These are phyloP conservation scores for Debaryomycetaceae sp. DNA, from an alignment of 1,139 yeast genomes.

Conservation along the genomic window DNA sequence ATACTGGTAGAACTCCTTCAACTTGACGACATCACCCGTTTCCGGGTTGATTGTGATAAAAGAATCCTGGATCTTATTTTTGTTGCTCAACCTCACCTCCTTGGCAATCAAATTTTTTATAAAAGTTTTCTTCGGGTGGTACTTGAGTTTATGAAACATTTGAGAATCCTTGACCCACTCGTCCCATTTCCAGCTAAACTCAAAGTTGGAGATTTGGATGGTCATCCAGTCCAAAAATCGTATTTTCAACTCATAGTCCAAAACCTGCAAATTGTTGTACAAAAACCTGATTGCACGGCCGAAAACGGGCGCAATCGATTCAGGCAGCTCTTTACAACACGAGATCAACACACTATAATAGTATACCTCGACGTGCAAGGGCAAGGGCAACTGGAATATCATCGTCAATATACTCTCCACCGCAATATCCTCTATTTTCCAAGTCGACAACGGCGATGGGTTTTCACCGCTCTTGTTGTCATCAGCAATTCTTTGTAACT, in stretches of 20 bases:
- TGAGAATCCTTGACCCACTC: constrained; percentile 76
- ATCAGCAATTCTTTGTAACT: constrained; percentile 39
- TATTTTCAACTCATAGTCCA: constrained; percentile 73
- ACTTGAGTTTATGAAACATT: constrained; percentile 25
- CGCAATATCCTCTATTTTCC: constrained; percentile 90
- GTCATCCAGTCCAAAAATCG: constrained; percentile 90
- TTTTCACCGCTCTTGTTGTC: constrained; percentile 41
- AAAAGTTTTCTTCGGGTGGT: constrained; percentile 73
- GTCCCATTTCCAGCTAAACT: constrained; percentile 97
- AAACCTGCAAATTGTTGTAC: constrained; percentile 59
- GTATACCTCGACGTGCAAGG: constrained; percentile 68
- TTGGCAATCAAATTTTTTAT: constrained; percentile 77
- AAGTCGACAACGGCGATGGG: constrained; percentile 55
- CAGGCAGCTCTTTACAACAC: constrained; percentile 83
- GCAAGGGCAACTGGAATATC: constrained; percentile 69
- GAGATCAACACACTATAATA: constrained; percentile 85
- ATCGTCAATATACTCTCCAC: constrained; percentile 77
- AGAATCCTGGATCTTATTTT: constrained; percentile 68
- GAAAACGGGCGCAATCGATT: constrained; percentile 90
- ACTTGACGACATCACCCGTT: constrained; percentile 21
- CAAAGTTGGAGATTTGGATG: constrained; percentile 88
- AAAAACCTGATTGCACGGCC: constrained; percentile 90
- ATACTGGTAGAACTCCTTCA: constrained; percentile 60
- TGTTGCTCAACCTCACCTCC: constrained; percentile 73
- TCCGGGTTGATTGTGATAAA: constrained; percentile 49